Percentiles rank a stretch among this genome's conserved stretches.
phyloP scores from a whole-genome alignment of 2,329 filamentous ascomycete genomes.

The Fusarium neocosmosporiellum region DNA sequence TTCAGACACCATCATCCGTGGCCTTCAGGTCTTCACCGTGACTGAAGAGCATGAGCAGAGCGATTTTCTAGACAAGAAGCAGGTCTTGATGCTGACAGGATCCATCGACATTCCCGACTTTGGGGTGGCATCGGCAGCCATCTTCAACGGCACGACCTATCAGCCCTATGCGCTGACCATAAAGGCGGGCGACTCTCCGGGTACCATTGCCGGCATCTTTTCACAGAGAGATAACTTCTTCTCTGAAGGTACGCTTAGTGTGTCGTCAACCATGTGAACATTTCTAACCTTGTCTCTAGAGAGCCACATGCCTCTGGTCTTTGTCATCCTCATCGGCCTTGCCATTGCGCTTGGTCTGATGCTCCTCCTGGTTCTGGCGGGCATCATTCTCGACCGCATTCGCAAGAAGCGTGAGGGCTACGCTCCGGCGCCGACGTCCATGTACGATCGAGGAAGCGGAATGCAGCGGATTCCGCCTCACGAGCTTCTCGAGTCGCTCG shows the following conservation, averaged over 20 bases:
- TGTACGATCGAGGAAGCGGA: conserved; percentile 69
- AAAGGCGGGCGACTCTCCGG: conserved; percentile 70
- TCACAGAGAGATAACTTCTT: conserved; percentile 85
- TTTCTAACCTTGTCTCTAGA: conserved; percentile 43
- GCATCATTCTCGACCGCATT: conserved; percentile 79
- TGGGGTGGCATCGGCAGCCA: conserved; percentile 84
- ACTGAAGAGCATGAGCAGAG: conserved; percentile 74
- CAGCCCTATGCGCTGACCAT: conserved; percentile 85
- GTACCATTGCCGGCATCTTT: conserved; percentile 85
- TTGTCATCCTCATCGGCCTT: conserved; percentile 83
- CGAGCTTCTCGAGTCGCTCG: conserved; percentile 67
- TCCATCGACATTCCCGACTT: conserved; percentile 79
- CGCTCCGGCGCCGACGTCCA: conserved; percentile 76
- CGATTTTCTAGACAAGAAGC: conserved; percentile 71
- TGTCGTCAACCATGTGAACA: neutral
- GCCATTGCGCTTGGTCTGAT: conserved; percentile 82
- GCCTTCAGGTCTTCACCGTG: conserved; percentile 83
- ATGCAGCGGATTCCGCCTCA: conserved; percentile 71
- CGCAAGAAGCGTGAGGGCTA: conserved; percentile 85
- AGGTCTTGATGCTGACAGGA: conserved; percentile 87
- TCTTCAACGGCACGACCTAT: conserved; percentile 86
- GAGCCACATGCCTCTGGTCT: conserved; percentile 75
- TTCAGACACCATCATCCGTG: conserved; percentile 75
- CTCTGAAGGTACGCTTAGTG: conserved; percentile 66
- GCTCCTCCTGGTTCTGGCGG: conserved; percentile 80